Base-by-base conservation (phyloP, 768 basidiomycete species). In the Chalciporus pseudorubinellus region DNA sequence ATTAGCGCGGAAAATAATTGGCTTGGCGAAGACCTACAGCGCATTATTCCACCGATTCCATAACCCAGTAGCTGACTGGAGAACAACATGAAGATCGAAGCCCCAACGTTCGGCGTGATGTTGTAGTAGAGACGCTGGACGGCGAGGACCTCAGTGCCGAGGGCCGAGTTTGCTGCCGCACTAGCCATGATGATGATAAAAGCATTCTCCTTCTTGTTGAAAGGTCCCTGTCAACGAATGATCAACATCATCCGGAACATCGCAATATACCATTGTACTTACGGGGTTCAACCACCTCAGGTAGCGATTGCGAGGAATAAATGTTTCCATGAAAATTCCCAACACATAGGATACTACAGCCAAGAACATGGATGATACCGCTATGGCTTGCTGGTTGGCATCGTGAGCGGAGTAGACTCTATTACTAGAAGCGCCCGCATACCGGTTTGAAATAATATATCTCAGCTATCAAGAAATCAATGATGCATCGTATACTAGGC, bases 391-490 rank as follows among this genome's bases (percentile, higher is more conserved):
- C 79, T 81, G 41, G n/a, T 6, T 14, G 34, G 4, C 16, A 8
- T 18, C 31, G 48, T 20, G 4, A 36, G 20, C 19, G 13, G 39
- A 13, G 44, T 67, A 24, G n/a, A n/a, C 9, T 20, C 22, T 36
- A 6, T 9, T 39, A 34, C 9, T n/a, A n/a, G n/a, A 34, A 12
- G 9, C 7, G 4, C 9, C 20, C 10, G 45, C 60, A 44, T 53
- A 78, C 80, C 8, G 79, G 79, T 62, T 82, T 82, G 67, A 80
- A 82, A 57, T 82, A 82, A 59, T 81, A 82, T 39, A 82, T 82
- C 54, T 82, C 74, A 18, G 79, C 79, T 79, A 50, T 36, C 44
- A 41, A 44, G 29, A 34, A 28, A 26, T 40, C n/a, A 55, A 58
- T 24, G 46, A 38, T 42, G 48, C 3, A 10, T 8, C 29, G 29